A percentile compares a stretch with the other conserved stretches of the same genome.
These are phyloP conservation scores for Penicillium sp. DNA, from an alignment of 2,329 filamentous ascomycete genomes.

Conservation along the genomic window DNA sequence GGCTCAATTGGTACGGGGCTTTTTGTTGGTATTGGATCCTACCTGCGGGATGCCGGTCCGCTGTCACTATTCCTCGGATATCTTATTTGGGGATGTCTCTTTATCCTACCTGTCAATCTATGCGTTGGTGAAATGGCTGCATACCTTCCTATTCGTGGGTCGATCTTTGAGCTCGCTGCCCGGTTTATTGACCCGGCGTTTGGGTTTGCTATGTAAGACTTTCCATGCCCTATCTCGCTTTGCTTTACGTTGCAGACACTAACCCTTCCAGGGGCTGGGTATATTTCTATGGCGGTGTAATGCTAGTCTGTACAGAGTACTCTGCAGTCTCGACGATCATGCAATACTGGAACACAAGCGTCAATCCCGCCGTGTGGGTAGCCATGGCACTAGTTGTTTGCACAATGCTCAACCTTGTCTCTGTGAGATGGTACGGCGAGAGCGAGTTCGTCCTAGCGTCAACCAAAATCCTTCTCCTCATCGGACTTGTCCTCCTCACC, in stretches of 20 bases:
- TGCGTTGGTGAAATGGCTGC: slow-evolving; percentile 33
- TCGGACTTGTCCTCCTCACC: slow-evolving; percentile 70
- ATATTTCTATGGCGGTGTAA: slow-evolving; percentile 48
- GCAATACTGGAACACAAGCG: slow-evolving; percentile 46
- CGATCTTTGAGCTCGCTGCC: slow-evolving; percentile 49
- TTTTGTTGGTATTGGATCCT: slow-evolving; percentile 38
- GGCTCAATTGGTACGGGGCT: slow-evolving; percentile 40
- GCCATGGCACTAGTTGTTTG: slow-evolving; percentile 45
- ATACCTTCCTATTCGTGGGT: slow-evolving; percentile 46
- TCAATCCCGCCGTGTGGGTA: slow-evolving; percentile 46
- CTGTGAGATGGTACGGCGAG: slow-evolving; percentile 70
- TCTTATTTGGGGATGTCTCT: slow-evolving; percentile 35
- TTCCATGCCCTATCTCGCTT: background rate
- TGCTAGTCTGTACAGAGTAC: slow-evolving; percentile 51
- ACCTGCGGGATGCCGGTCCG: slow-evolving; percentile 36
- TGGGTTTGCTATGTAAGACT: slow-evolving; percentile 39
- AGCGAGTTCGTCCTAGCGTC: slow-evolving; percentile 70
- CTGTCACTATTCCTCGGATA: slow-evolving; percentile 39
- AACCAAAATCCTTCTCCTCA: slow-evolving; percentile 67
- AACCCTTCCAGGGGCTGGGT: slow-evolving; percentile 39
- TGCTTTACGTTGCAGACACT: background rate
- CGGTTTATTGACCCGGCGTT: slow-evolving; percentile 51
- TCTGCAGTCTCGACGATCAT: slow-evolving; percentile 47
- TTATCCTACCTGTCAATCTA: slow-evolving; percentile 35
- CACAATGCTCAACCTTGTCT: slow-evolving; percentile 64